These are phyloP conservation scores for Benincasa hispida DNA, from an alignment of 306 rosid genomes.

Conservation along the genomic window DNA sequence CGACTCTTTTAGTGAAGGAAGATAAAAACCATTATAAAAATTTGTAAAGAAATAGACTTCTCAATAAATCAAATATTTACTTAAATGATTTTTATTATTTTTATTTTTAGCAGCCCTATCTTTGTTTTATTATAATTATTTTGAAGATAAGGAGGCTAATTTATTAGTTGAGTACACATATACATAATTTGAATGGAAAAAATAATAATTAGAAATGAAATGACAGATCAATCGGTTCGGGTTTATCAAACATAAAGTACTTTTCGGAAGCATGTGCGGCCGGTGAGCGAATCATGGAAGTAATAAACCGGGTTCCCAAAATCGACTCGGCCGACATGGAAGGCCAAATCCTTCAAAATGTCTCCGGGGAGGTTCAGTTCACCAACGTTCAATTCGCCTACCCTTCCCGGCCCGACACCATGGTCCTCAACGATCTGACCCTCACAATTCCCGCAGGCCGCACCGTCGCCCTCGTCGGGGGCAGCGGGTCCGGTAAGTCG, in stretches of 20 bases:
- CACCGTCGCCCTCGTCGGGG: conserved; percentile 72
- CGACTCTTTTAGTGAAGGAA: too few relatives aligned
- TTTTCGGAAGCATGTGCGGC: conserved; percentile 67
- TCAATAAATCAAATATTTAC: too few relatives aligned
- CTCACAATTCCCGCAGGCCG: conserved; percentile 57
- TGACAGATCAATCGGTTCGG: conserved; percentile 60
- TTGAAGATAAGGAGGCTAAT: too few relatives aligned
- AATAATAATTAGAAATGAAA: neutral
- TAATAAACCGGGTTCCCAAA: conserved; percentile 64
- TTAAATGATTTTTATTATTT: too few relatives aligned
- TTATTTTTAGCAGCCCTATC: too few relatives aligned
- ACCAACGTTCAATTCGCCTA: conserved; percentile 43
- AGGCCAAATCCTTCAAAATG: conserved; percentile 38
- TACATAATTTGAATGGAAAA: too few relatives aligned
- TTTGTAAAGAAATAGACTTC: too few relatives aligned
- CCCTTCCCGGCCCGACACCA: conserved; percentile 76
- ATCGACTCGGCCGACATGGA: conserved; percentile 67
- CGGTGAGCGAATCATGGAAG: conserved; percentile 61
- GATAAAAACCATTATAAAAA: too few relatives aligned
- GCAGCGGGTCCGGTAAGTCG: conserved; percentile 88
- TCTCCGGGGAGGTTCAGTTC: conserved; percentile 59
- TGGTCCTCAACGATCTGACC: conserved; percentile 39
- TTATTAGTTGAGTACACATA: too few relatives aligned
- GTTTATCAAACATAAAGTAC: conserved; percentile 69
- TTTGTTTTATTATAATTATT: too few relatives aligned